Conservation (phyloP, 805 yeast genomes). For the Metschnikowia corniflorae region DNA sequence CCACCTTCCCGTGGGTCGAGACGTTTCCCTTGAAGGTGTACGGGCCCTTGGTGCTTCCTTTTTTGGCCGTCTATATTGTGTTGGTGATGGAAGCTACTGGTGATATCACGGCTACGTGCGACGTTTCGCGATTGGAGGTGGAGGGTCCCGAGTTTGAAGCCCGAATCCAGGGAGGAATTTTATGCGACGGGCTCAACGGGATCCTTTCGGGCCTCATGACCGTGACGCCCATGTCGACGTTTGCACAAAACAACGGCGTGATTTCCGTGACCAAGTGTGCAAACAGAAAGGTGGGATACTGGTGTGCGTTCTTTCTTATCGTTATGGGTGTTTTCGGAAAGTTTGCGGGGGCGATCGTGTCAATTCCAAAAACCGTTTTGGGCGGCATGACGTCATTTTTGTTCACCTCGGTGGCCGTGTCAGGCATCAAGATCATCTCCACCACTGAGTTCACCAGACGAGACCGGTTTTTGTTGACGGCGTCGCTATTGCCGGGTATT, state of each 20-base stretch:
- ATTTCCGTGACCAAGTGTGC: slow-evolving; percentile 91
- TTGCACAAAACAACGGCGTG: slow-evolving; percentile 95
- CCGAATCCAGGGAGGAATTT: slow-evolving; percentile 87
- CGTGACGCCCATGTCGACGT: slow-evolving; percentile 84
- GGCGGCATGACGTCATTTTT: slow-evolving; percentile 20
- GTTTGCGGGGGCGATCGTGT: slow-evolving; percentile 53
- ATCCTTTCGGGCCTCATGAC: slow-evolving; percentile 74
- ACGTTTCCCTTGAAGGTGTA: slow-evolving; percentile 75
- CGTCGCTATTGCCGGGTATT: slow-evolving; percentile 17
- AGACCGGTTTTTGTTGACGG: slow-evolving; percentile 19
- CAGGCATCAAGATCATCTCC: slow-evolving; percentile 20
- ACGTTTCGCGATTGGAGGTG: slow-evolving; percentile 80
- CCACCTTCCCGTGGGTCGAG: slow-evolving; percentile 82
- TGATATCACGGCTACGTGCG: slow-evolving; percentile 91
- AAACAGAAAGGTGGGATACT: slow-evolving; percentile 73
- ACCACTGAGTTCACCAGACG: slow-evolving; percentile 21
- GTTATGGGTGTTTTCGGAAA: slow-evolving; percentile 81
- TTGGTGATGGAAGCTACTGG: slow-evolving; percentile 93
- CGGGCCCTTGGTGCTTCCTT: slow-evolving; percentile 83
- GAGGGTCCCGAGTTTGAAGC: slow-evolving; percentile 81
- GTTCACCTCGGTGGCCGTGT: slow-evolving; percentile 20
- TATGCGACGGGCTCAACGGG: slow-evolving; percentile 86
- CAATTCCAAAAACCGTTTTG: slow-evolving; percentile 61
- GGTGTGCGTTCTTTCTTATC: slow-evolving; percentile 75
- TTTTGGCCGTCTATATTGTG: slow-evolving; percentile 77